Evolutionary conservation across 1,284 basidiomycete species (phyloP), one percentile per base, ranked within the genome.

Genomic region (Pascua sp.): DNA sequence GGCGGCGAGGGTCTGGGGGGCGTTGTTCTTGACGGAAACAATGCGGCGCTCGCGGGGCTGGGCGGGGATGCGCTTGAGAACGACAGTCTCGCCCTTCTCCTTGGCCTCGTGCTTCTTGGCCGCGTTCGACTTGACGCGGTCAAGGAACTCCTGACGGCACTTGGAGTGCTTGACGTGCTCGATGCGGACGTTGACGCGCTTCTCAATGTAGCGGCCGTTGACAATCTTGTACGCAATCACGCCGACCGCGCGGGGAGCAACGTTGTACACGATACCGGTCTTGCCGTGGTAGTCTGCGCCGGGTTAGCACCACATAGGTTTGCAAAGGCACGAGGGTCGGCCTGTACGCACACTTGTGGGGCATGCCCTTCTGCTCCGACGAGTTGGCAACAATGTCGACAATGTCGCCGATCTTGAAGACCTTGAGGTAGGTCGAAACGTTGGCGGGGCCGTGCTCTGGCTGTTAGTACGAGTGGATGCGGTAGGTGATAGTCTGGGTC

Each of bases 321-420:
- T 24, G n/a, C 10, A 11, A 24, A 18, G 17, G 49, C 11, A 32
- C n/a, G n/a, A n/a, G n/a, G n/a, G n/a, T n/a, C n/a, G n/a, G n/a
- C n/a, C n/a, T n/a, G 36, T 42, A 71, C 75, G 59, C 50, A 77
- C 75, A 94, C 82, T 98, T 98, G 85, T 97, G 94, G 78, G 95
- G 94, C 92, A 98, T 97, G 80, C 95, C 95, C 89, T 95, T 96
- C 86, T 98, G 96, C 81, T 97, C 90, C 53, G 94, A 91, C 63
- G 94, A 86, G 79, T 99, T 98, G 71, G 95, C 95, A 83, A 96
- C 96, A 85, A 98, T 98, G 83, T 98, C 95, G 71, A 99, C 95
- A 75, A 98, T 97, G 80, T 99, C 95, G 67, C 95, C 95, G 68
- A 98, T 85, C 72, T 87, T 86, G 87, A 89, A 99, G 81, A 86